Evolutionary conservation across 2,329 filamentous ascomycete species (phyloP).

Genomic region (Pyrenochaeta sp.): DNA sequence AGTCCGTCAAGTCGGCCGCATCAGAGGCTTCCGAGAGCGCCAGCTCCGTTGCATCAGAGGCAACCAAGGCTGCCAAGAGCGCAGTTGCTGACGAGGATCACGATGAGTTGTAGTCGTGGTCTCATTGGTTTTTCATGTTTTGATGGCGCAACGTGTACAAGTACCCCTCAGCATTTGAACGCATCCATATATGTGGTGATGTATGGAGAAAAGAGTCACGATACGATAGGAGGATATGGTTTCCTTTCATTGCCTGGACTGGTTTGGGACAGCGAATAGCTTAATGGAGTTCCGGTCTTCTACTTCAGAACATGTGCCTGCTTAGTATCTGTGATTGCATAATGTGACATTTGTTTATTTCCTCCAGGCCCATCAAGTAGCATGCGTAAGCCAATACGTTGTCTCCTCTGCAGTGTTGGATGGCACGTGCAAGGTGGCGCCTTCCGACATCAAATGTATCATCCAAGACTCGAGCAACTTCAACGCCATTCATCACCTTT

Average conservation of each 20-base stretch:
- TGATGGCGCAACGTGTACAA: constrained; percentile 24
- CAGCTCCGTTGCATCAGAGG: constrained; percentile 47
- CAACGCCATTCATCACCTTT: constrained; percentile 6
- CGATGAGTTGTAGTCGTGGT: constrained; percentile 76
- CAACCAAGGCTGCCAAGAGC: constrained; percentile 47
- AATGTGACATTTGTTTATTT: neutral
- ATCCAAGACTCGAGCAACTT: constrained; percentile 1
- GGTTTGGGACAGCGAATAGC: constrained; percentile 33
- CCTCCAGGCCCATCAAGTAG: too few species aligned
- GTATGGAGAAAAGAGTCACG: constrained; percentile 35
- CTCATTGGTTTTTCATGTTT: constrained; percentile 16
- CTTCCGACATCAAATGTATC: constrained; percentile 13
- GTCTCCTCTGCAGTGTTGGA: too few species aligned
- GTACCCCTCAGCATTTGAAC: constrained; percentile 30
- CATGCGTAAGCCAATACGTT: too few species aligned
- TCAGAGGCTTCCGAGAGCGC: constrained; percentile 28
- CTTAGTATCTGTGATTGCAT: constrained; percentile 3
- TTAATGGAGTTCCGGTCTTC: constrained; percentile 36
- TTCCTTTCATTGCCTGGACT: constrained; percentile 21
- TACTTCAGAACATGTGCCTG: constrained; percentile 13
- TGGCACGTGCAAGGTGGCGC: constrained; percentile 1
- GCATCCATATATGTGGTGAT: constrained; percentile 15
- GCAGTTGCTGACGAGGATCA: constrained; percentile 56
- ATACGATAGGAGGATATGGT: constrained; percentile 25
- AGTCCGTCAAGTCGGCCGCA: constrained; percentile 46